Evolutionary conservation across 164 flowering plant species (phyloP), one percentile per base, ranked within the genome.

Genomic region (Paratinospora sagittata): DNA sequence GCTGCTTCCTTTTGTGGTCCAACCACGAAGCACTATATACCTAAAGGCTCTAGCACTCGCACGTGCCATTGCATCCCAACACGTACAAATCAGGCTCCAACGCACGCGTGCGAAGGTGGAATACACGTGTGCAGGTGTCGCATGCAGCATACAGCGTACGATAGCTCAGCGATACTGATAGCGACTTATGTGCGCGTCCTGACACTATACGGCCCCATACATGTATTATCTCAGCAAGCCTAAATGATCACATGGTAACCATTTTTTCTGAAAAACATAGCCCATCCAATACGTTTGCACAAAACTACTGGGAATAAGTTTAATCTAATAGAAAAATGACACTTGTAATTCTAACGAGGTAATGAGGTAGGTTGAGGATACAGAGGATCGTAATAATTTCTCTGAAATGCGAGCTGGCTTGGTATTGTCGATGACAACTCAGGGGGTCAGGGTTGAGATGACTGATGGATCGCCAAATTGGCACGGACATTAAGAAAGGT

Each of bases 401-500:
- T 55, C 61, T 55, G 61, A 55, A 47, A 55, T 55, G 61, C 61
- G 61, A 55, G 61, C 24, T n/a, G 61, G 34, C 34, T 30, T 30
- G 34, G 34, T 30, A 30, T 30, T 30, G 34, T 30, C 34, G 61
- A n/a, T 61, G 60, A 61, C 64, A 61, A 27, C 64, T 61, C 21
- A 55, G 64, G 33, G 5, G 26, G 63, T 23, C 24, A 58, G 24
- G 27, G 26, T 19, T 24, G 34, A 61, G 64, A 61, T 61, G 64
- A 61, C 64, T 61, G 33, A 61, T 61, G 64, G n/a, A 11, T 8
- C 17, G 30, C 64, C 14, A 61, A 61, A 61, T 49, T 65, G 64
- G 63, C 63, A 69, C 72, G 34, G 72, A 69, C 64, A 34, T 70
- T 70, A 70, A 70, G 66, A 62, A 14, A 27, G 19, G 33, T 34